Evolutionary conservation across 2,329 filamentous ascomycete genomes (phyloP), one percentile per base, ranked within the genome.

Genomic region (Xylaria sp.): DNA sequence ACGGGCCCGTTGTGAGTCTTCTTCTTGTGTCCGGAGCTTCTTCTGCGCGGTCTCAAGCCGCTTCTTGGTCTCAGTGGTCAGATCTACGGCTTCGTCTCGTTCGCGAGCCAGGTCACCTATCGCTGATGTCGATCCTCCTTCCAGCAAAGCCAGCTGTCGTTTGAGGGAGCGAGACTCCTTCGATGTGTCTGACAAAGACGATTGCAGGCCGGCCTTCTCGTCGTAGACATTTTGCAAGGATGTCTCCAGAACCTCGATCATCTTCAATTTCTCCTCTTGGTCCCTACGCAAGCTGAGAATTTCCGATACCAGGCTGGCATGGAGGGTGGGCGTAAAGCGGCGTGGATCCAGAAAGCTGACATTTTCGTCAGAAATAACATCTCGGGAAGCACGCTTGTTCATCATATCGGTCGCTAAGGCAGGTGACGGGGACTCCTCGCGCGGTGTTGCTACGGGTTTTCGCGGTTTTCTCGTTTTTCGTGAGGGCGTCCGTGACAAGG

Each of bases 281-380:
- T 99, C 94, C 59, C 94, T 83, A 19, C 92, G 86, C 54, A 99
- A 77, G 1, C 87, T 85, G 46, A 99, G 79, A 63, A 99, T 99
- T 73, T 99, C 94, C 0, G 93, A 93, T 0, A 99, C 93, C 5
- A 99, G 79, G 54, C 91, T 97, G 7, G 94, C 94, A 73, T 97
- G 94, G 9, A 99, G 78, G 0, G 92, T 97, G 1, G 94, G 94
- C 0, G 94, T 99, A 71, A 99, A 97, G 44, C 94, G 85, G 58
- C 93, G 86, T 2, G 94, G 92, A 70, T 99, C 94, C 35, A 97
- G 79, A 19, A 91, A 86, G 66, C 83, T 82, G 59, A 92, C 85
- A 50, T 78, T 84, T 63, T 93, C 89, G 65, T 93, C 86, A 57
- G 76, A 82, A 19, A 78, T 76, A 23, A 84, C 74, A 70, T 91